Evolutionary conservation across 1,139 yeast species (phyloP).

Genomic region (Lodderomyces metapsilosis): DNA sequence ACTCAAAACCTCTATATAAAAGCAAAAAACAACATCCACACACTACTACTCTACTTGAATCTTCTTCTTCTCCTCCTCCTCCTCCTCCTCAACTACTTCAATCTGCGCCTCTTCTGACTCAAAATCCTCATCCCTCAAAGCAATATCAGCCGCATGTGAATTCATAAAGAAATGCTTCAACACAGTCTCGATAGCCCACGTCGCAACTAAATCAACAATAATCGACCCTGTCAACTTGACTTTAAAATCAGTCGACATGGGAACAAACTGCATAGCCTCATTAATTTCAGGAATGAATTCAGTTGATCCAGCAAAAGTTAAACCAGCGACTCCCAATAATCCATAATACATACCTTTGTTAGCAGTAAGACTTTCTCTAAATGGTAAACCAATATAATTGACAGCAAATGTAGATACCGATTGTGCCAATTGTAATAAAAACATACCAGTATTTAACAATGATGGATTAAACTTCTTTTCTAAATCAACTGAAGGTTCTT

Average conservation of each 20-base stretch:
- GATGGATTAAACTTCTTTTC: constrained; percentile 90
- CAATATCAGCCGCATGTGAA: constrained; percentile 89
- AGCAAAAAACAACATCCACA: constrained; percentile 1
- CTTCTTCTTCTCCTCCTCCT: constrained; percentile 4
- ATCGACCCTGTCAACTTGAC: constrained; percentile 71
- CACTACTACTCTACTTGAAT: neutral
- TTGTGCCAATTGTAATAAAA: constrained; percentile 89
- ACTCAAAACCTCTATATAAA: constrained; percentile 1
- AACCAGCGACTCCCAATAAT: constrained; percentile 81
- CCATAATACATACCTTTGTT: constrained; percentile 98
- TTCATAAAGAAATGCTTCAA: constrained; percentile 88
- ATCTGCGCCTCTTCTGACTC: constrained; percentile 7
- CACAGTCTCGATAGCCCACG: constrained; percentile 77
- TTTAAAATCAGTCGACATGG: constrained; percentile 77
- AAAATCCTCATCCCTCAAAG: constrained; percentile 40
- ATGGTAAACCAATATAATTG: constrained; percentile 96
- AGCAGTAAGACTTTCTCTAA: constrained; percentile 85
- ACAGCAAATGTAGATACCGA: constrained; percentile 98
- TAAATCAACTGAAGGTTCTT: constrained; percentile 83
- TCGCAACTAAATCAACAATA: constrained; percentile 70
- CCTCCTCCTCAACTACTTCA: constrained; percentile 4
- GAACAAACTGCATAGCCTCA: constrained; percentile 87
- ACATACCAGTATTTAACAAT: constrained; percentile 92
- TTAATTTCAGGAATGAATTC: constrained; percentile 94
- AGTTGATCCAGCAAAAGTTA: constrained; percentile 89